A percentile compares a stretch with the other conserved stretches of the same genome.
These are phyloP conservation scores for Suillus sp. DNA, from an alignment of 768 basidiomycete genomes.

Conservation along the genomic window DNA sequence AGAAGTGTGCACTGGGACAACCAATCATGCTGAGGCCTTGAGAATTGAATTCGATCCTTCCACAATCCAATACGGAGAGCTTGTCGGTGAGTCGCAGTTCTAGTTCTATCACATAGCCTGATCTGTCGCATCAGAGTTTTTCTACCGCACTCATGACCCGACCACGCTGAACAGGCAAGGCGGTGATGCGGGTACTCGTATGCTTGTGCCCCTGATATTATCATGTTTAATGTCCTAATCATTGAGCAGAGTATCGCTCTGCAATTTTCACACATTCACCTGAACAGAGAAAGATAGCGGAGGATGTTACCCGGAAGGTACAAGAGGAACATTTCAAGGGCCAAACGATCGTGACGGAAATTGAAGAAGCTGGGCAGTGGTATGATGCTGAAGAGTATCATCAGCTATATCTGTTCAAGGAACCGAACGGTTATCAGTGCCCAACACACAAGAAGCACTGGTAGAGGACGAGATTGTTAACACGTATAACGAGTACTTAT, in stretches of 20 bases:
- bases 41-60: conserved; percentile 84
- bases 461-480: conserved; percentile 41
- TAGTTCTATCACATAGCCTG: not conserved
- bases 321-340: conserved; percentile 82
- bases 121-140: conserved; percentile 63
- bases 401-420: conserved; percentile 77
- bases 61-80: conserved; percentile 77
- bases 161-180: conserved; percentile 84
- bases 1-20: conserved; percentile 77
- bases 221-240: conserved; percentile 5
- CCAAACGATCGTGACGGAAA: conserved; percentile 76
- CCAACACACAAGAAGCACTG: conserved; percentile 86
- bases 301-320: conserved; percentile 78
- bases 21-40: conserved; percentile 88
- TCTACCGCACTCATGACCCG: conserved; percentile 93
- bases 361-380: conserved; percentile 72
- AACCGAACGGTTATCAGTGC: conserved; percentile 90
- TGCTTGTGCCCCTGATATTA: conserved; percentile 22
- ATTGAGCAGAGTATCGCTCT: conserved; percentile 80
- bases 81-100: conserved; percentile 65
- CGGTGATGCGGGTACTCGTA: conserved; percentile 75
- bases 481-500: not conserved
- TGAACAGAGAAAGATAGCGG: conserved; percentile 73
- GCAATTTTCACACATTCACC: conserved; percentile 81
- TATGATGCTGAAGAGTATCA: conserved; percentile 84